A percentile compares a stretch with the other conserved stretches of the same genome.
Evolutionary conservation across 345 rosid species (phyloP).

Genomic region (Pistacia vera): DNA sequence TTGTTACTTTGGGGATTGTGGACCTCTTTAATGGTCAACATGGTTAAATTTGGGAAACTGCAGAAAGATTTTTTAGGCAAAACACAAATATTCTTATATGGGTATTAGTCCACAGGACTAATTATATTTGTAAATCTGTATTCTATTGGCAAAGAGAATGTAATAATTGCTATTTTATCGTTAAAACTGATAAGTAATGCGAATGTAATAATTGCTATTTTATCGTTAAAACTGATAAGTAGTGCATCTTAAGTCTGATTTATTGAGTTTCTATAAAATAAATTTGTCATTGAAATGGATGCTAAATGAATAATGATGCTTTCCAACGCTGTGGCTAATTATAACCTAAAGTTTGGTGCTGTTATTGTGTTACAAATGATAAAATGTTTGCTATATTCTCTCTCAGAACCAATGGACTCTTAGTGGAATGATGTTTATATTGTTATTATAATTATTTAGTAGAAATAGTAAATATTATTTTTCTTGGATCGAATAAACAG

Average conservation of each 20-base stretch:
- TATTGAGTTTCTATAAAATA: not conserved
- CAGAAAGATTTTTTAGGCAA: not conserved
- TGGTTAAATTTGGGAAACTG: not conserved
- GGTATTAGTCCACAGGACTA: not conserved
- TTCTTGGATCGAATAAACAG: conserved; percentile 14
- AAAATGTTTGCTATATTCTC: not conserved
- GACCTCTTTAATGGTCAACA: not conserved
- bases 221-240: not conserved
- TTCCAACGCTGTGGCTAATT: too few relatives aligned
- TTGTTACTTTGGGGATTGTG: not conserved
- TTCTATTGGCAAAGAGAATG: not conserved
- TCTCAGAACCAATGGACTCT: not conserved
- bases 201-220: not conserved
- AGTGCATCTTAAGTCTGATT: not conserved
- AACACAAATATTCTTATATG: not conserved
- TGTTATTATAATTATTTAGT: not conserved
- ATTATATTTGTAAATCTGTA: not conserved
- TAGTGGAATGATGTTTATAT: not conserved
- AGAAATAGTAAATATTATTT: not conserved
- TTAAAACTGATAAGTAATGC: not conserved
- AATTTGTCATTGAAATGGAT: not conserved
- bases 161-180: not conserved
- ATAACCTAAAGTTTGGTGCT: not conserved
- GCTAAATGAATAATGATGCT: not conserved
- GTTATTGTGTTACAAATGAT: not conserved